phyloP scores from a whole-genome alignment of 2,329 filamentous ascomycete genomes.

The Arthroderma sp. region DNA sequence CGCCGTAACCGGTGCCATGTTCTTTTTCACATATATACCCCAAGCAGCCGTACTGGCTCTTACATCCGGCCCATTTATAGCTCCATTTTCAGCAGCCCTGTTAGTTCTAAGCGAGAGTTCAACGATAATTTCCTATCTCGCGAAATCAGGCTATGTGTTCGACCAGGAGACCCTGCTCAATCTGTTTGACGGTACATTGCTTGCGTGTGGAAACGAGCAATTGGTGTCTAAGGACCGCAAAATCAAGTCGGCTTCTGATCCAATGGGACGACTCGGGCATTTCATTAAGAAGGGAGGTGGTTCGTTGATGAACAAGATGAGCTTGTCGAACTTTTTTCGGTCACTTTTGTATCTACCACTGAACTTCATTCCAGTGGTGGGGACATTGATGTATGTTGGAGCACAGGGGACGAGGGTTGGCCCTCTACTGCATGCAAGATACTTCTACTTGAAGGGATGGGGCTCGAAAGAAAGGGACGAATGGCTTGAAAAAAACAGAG shows the following conservation, averaged over 20 bases:
- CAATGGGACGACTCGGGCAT: constrained; percentile 46
- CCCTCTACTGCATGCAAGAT: constrained; percentile 49
- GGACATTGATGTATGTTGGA: constrained; percentile 67
- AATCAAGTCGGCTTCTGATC: constrained; percentile 45
- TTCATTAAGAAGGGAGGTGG: constrained; percentile 40
- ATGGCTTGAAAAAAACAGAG: constrained; percentile 59
- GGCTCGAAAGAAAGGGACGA: constrained; percentile 49
- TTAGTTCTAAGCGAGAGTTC: constrained; percentile 49
- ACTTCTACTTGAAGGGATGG: constrained; percentile 89
- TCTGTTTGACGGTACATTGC: constrained; percentile 67
- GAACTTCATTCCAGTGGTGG: constrained; percentile 85
- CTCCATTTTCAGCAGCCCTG: constrained; percentile 47
- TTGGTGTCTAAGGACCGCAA: constrained; percentile 66
- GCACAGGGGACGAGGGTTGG: constrained; percentile 54
- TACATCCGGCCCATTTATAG: constrained; percentile 61
- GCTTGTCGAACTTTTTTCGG: constrained; percentile 52
- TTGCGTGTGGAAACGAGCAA: constrained; percentile 42
- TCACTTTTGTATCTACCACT: constrained; percentile 80
- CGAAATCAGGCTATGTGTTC: constrained; percentile 51
- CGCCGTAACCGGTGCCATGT: constrained; percentile 67
- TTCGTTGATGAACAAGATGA: constrained; percentile 35
- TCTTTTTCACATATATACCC: constrained; percentile 73
- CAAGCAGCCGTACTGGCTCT: constrained; percentile 73
- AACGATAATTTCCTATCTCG: constrained; percentile 40
- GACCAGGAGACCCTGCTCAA: constrained; percentile 74